These are phyloP conservation scores for Hevea brasiliensis DNA, from an alignment of 345 rosid species.

Conservation along the genomic window DNA sequence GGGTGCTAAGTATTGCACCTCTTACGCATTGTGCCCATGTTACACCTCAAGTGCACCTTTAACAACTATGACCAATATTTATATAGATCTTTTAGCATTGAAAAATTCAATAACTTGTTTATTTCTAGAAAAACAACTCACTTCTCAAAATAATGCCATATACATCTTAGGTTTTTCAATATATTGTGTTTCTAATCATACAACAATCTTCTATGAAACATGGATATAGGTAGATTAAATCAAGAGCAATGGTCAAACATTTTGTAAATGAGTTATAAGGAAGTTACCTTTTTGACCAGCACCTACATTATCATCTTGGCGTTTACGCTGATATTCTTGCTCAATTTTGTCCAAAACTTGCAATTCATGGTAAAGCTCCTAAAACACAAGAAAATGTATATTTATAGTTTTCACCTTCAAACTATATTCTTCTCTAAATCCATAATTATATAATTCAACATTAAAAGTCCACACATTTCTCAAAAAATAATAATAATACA, in stretches of 20 bases:
- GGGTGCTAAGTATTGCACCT: too few relatives aligned
- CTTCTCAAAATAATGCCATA: constrained; percentile 1
- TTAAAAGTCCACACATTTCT: background rate
- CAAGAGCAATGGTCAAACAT: background rate
- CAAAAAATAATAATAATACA: background rate
- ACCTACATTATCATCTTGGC: background rate
- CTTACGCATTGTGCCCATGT: too few relatives aligned
- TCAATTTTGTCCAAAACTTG: constrained; percentile 33
- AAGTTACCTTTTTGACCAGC: constrained; percentile 23
- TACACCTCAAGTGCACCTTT: too few relatives aligned
- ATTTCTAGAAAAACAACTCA: background rate
- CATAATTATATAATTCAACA: background rate
- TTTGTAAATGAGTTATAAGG: background rate
- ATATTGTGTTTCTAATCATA: background rate
- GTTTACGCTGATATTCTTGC: constrained; percentile 18
- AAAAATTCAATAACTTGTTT: too few relatives aligned
- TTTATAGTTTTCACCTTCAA: background rate
- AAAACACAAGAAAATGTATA: constrained; percentile 3
- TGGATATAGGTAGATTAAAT: background rate
- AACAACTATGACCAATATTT: background rate
- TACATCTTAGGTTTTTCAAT: background rate
- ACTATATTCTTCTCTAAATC: background rate
- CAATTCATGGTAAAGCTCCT: constrained; percentile 34
- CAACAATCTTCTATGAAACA: background rate
- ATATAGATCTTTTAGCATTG: background rate